Evolutionary conservation across 2,329 filamentous ascomycete genomes (phyloP).

Genomic region (Nothophaeocryptopus gaeumannii): DNA sequence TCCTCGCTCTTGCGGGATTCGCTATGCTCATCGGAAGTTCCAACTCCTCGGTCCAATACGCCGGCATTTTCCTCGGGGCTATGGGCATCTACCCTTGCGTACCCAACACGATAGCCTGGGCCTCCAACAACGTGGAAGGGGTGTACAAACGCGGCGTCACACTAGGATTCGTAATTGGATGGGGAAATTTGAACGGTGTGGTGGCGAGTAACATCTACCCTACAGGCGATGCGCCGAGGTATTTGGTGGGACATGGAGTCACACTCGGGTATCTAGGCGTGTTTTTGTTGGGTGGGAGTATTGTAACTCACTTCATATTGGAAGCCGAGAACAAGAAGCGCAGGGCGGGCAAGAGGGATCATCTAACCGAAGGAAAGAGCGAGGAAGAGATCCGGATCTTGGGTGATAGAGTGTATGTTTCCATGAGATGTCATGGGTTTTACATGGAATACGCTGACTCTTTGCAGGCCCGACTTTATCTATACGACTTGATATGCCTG

Average conservation of each 20-base stretch:
- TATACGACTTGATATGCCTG: conserved; percentile 12
- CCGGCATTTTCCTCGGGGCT: conserved; percentile 78
- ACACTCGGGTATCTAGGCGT: conserved; percentile 71
- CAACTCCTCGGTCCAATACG: conserved; percentile 69
- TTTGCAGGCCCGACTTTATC: conserved; percentile 8
- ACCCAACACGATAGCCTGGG: conserved; percentile 79
- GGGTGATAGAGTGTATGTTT: conserved; percentile 14
- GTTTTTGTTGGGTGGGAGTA: conserved; percentile 67
- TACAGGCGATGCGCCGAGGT: conserved; percentile 42
- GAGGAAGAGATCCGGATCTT: conserved; percentile 14
- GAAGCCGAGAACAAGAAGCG: conserved; percentile 67
- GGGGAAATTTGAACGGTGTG: conserved; percentile 89
- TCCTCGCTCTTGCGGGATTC: conserved; percentile 75
- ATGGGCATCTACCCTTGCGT: conserved; percentile 70
- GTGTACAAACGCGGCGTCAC: conserved; percentile 89
- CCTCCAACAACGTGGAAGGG: conserved; percentile 82
- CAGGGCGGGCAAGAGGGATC: conserved; percentile 62
- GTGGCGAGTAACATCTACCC: conserved; percentile 74
- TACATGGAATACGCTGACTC: no score
- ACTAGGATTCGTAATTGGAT: conserved; percentile 81
- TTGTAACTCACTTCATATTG: conserved; percentile 63
- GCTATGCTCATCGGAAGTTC: conserved; percentile 67
- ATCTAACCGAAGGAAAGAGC: conserved; percentile 24
- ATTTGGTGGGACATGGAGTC: conserved; percentile 69
- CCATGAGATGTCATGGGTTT: no score